Base-by-base conservation (phyloP, 2,329 filamentous ascomycete species). In the Mollisia scopiformis region DNA sequence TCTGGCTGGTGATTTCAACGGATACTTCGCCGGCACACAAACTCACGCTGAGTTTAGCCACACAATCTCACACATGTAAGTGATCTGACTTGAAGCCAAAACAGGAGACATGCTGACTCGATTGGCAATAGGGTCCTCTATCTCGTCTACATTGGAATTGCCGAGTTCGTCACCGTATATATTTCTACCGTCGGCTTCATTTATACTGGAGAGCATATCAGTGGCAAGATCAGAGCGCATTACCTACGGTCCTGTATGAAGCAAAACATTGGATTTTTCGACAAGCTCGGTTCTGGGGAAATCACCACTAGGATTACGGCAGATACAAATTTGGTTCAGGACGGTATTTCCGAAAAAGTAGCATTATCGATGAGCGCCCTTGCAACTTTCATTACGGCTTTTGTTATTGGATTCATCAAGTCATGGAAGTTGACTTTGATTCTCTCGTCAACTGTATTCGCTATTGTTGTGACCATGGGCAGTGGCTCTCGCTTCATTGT, bases 341-440 rank as follows among this genome's bases (percentile, higher is more conserved):
- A 96, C 67, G 94, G 93, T 59, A 92, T 99, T 49, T 96, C 92
- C 0, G 92, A 96, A 75, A 97, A 97, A 79, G 84, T 96, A 47
- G 88, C 87, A 14, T 78, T 97, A 65, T 93, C 91, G 0, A 74
- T 96, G 58, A 86, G 88, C 14, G 91, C 91, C 13, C 53, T 93
- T 3, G 87, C 93, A 1, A 93, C 92, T 8, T 98, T 98, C 71
- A 78, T 96, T 58, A 88, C 93, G 0, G 92, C 93, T 16, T 97
- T 97, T 67, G 80, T 97, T 58, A 94, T 99, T 66, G 92, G 90
- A 11, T 98, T 97, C 74, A 77, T 94, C 75, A 91, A 91, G 71
- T 96, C 90, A 76, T 97, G 94, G 91, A 97, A 95, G 76, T 80
- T 98, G 65, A 95, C 95, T 0, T 78, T 97, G 55, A 97, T 99